Conservation (phyloP, 2,329 filamentous ascomycete genomes). For the Phaeosphaeria sp. region DNA sequence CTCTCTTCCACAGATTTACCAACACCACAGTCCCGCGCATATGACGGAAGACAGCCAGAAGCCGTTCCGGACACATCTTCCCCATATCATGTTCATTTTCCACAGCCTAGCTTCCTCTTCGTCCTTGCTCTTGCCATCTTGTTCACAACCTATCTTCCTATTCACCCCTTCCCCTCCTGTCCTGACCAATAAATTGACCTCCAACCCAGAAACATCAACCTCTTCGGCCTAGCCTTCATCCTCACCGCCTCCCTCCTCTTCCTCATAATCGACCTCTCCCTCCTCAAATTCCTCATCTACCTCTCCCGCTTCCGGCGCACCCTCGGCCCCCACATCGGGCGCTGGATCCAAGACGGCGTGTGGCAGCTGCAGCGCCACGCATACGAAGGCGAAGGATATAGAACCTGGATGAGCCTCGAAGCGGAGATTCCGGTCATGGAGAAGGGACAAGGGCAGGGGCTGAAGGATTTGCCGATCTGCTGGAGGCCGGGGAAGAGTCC, state of each 20-base stretch:
- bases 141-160: no score
- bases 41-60: no score
- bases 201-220: conserved; percentile 25
- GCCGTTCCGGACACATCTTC: no score
- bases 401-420: neutral
- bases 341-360: conserved; percentile 33
- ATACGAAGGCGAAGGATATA: conserved; percentile 13
- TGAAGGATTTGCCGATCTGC: neutral
- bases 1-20: no score
- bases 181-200: neutral
- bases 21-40: no score
- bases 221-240: conserved; percentile 26
- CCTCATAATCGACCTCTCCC: conserved; percentile 11
- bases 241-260: conserved; percentile 11
- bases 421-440: neutral
- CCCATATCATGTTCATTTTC: no score
- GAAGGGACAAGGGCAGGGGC: neutral
- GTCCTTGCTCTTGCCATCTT: no score
- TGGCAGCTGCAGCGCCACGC: conserved; percentile 30
- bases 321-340: conserved; percentile 22
- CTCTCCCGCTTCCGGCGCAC: conserved; percentile 12
- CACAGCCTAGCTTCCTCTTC: no score
- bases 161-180: neutral
- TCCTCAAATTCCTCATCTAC: conserved; percentile 24
- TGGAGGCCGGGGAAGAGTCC: neutral